phyloP scores from a whole-genome alignment of 1,139 yeast species.

The Yamadazyma trypodendri region DNA sequence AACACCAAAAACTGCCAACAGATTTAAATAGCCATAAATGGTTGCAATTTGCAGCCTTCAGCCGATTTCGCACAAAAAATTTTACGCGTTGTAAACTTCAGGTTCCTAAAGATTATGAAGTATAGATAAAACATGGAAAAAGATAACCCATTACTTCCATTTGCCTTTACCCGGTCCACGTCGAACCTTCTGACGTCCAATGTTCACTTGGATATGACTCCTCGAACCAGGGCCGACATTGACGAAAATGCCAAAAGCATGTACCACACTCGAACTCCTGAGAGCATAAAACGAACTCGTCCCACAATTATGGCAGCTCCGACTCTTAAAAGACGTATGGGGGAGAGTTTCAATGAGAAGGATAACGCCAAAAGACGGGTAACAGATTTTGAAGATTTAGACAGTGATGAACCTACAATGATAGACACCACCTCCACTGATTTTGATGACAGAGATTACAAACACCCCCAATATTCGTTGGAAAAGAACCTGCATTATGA shows the following conservation, averaged over 20 bases:
- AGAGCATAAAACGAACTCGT: slow-evolving; percentile 10
- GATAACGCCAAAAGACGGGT: slow-evolving; percentile 43
- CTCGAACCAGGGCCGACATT: slow-evolving; percentile 31
- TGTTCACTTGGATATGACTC: slow-evolving; percentile 33
- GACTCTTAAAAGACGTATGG: slow-evolving; percentile 44
- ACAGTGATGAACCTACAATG: slow-evolving; percentile 18
- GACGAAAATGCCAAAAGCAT: slow-evolving; percentile 41
- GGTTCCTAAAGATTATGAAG: too few species aligned
- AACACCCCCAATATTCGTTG: slow-evolving; percentile 8
- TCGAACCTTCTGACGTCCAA: slow-evolving; percentile 25
- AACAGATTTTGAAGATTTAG: slow-evolving; percentile 15
- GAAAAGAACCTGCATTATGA: slow-evolving; percentile 8
- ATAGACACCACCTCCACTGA: slow-evolving; percentile 16
- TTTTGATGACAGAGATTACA: slow-evolving; percentile 7
- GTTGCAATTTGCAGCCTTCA: slow-evolving; percentile 3
- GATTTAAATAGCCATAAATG: slow-evolving; percentile 6
- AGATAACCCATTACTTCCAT: slow-evolving; percentile 41
- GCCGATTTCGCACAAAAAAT: slow-evolving; percentile 1
- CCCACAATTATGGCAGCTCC: slow-evolving; percentile 30
- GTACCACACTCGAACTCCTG: slow-evolving; percentile 31
- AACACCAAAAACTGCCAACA: slow-evolving; percentile 2
- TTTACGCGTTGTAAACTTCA: slow-evolving; percentile 6
- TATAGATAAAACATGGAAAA: slow-evolving; percentile 29
- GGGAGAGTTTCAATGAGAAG: slow-evolving; percentile 46
- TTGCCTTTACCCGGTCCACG: slow-evolving; percentile 32